Percentiles rank a stretch among this genome's conserved stretches.
These are phyloP conservation scores for Harringtonia lauricola DNA, from an alignment of 2,329 filamentous ascomycete genomes.

Conservation along the genomic window DNA sequence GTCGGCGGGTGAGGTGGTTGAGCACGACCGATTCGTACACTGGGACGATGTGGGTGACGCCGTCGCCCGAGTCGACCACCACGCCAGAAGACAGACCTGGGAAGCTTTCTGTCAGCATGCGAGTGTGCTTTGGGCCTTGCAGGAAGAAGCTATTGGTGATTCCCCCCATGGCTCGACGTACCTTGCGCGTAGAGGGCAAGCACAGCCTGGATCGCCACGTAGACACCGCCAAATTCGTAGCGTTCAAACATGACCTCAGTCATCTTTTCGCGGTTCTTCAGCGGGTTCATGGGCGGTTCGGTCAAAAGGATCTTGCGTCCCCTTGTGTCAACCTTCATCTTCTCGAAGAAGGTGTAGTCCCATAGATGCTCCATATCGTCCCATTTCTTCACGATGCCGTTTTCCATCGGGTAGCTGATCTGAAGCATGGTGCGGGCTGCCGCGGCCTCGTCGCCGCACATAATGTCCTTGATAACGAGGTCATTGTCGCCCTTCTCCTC, in stretches of 20 bases:
- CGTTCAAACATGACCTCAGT: slow-evolving; percentile 98
- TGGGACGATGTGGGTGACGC: slow-evolving; percentile 96
- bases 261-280: slow-evolving; percentile 97
- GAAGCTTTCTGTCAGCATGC: no score
- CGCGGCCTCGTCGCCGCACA: slow-evolving; percentile 98
- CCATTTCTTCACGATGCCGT: slow-evolving; percentile 98
- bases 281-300: slow-evolving; percentile 77
- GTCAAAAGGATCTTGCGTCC: slow-evolving; percentile 88
- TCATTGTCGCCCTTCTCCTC: slow-evolving; percentile 64
- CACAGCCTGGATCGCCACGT: slow-evolving; percentile 96
- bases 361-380: slow-evolving; percentile 99
- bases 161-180: no score
- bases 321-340: slow-evolving; percentile 82
- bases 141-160: no score
- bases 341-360: slow-evolving; percentile 98
- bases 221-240: slow-evolving; percentile 92
- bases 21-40: slow-evolving; percentile 97
- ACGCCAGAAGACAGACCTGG: slow-evolving; percentile 82
- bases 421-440: slow-evolving; percentile 95
- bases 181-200: slow-evolving; percentile 94
- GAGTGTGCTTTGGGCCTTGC: no score
- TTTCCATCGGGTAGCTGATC: slow-evolving; percentile 99
- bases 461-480: slow-evolving; percentile 85
- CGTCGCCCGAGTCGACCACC: slow-evolving; percentile 97
- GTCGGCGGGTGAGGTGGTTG: slow-evolving; percentile 86